These are phyloP conservation scores for Selaginella moellendorffii DNA, from an alignment of 75 land plant species.

Conservation along the genomic window DNA sequence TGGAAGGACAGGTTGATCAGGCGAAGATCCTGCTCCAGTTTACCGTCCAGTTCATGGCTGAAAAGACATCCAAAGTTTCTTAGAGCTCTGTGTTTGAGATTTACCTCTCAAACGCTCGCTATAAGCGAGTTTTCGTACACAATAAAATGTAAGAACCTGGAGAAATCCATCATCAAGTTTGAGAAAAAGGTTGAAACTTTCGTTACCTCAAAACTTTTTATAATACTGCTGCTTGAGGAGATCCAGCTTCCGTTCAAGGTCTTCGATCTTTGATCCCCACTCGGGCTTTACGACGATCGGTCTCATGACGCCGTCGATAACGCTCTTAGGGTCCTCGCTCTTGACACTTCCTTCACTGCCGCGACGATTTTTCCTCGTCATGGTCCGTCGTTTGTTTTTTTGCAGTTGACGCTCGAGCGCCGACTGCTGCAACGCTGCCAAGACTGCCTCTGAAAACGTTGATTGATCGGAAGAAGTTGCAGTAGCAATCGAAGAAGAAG, in stretches of 20 bases:
- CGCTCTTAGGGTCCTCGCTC: neutral
- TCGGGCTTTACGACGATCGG: neutral
- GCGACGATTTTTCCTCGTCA: neutral
- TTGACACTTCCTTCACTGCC: neutral
- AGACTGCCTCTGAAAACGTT: neutral
- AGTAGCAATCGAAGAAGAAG: too few relatives aligned
- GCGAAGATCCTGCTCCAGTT: neutral
- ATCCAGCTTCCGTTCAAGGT: neutral
- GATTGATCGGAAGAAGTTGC: too few relatives aligned
- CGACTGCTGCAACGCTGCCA: neutral
- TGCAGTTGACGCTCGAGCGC: neutral
- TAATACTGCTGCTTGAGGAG: neutral
- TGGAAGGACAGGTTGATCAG: neutral
- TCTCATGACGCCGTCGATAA: neutral
- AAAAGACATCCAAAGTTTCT: neutral
- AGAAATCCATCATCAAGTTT: too few relatives aligned
- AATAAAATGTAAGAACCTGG: too few relatives aligned
- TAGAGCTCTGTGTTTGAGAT: too few relatives aligned
- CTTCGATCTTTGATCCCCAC: neutral
- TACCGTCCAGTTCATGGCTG: neutral
- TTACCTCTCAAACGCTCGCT: too few relatives aligned
- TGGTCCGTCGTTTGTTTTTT: too few relatives aligned
- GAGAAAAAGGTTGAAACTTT: neutral
- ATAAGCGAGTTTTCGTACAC: too few relatives aligned
- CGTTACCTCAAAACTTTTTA: too few relatives aligned